Base-by-base conservation (phyloP, 2,329 filamentous ascomycete species). In the Calonectria hongkongensis region DNA sequence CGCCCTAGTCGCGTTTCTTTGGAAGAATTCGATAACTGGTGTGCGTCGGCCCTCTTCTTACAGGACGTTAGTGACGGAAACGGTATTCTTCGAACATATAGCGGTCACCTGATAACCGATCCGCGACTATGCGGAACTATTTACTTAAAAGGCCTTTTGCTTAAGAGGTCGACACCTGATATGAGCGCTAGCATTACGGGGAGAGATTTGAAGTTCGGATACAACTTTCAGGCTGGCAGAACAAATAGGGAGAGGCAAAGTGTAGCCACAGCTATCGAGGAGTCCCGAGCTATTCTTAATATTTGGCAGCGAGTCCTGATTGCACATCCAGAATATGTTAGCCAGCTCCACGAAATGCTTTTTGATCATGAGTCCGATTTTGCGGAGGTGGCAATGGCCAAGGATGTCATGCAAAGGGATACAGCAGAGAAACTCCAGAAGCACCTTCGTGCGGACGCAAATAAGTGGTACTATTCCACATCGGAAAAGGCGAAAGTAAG, bases 401-500 rank as follows among this genome's bases (percentile, higher is more conserved):
- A 21, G 7, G 15, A 50, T 2, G 15, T 47, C 2, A 69, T 75
- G 15, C 21, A 58, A 18, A 21, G 3, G 9, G 50, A 36, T 2
- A 70, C 56, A 2, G 64, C 65, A 0, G 8, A 6, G 9, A 4
- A 39, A n/a, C 70, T 77, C 2, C 54, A 30, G 21, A 28, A 72
- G 3, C 33, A 75, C 45, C 54, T 77, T 0, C 62, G 71, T 5
- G 28, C 28, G 2, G 65, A 76, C 36, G 21, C 36, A 2, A 51
- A 50, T 4, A 74, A 58, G 43, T 74, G 75, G 75, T 75, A 77
- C 21, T 70, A 72, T 43, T 73, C 73, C 3, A 18, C 30, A 21
- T 36, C 21, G 33, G 66, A 70, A 27, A 74, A 62, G 18, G 27
- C n/a, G 9, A n/a, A 66, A 43, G 71, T 71, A 30, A 30, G 4